Conservation (phyloP, 495 filamentous ascomycete genomes). For the Parmelia sp. region DNA sequence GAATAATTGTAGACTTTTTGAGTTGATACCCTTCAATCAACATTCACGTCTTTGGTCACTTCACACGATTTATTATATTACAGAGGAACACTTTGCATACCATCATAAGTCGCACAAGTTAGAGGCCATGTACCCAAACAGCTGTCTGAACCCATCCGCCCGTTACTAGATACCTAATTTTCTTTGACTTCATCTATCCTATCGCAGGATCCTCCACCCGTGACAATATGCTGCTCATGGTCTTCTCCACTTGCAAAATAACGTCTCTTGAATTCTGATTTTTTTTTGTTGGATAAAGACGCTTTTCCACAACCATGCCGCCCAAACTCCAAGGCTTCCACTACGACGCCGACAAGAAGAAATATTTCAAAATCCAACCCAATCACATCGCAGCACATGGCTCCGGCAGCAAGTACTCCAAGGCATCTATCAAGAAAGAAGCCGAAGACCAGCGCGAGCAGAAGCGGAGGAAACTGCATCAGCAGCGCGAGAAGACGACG, state of each 20-base stretch:
- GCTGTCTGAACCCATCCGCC: not conserved
- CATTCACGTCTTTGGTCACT: not conserved
- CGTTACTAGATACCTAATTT: not conserved
- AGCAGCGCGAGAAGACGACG: not conserved
- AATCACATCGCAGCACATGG: conserved; percentile 16
- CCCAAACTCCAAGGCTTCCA: conserved; percentile 17
- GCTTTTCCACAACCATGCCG: not conserved
- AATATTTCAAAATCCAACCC: conserved; percentile 23
- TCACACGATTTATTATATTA: not conserved
- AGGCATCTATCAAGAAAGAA: conserved; percentile 1
- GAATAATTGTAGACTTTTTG: not conserved
- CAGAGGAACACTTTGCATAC: not conserved
- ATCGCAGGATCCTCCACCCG: not conserved
- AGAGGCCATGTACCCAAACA: not conserved
- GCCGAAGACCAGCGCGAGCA: conserved; percentile 3
- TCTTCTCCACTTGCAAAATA: too few species aligned
- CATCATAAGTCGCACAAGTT: not conserved
- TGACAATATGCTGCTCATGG: not conserved
- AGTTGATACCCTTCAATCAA: not conserved
- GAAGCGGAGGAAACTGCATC: not conserved
- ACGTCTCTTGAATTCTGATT: too few species aligned
- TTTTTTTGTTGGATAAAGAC: not conserved
- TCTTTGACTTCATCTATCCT: not conserved
- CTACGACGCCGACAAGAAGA: conserved; percentile 19
- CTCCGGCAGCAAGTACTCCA: conserved; percentile 11